Evolutionary conservation across 768 basidiomycete species (phyloP).

Genomic region (Mycena filopes): DNA sequence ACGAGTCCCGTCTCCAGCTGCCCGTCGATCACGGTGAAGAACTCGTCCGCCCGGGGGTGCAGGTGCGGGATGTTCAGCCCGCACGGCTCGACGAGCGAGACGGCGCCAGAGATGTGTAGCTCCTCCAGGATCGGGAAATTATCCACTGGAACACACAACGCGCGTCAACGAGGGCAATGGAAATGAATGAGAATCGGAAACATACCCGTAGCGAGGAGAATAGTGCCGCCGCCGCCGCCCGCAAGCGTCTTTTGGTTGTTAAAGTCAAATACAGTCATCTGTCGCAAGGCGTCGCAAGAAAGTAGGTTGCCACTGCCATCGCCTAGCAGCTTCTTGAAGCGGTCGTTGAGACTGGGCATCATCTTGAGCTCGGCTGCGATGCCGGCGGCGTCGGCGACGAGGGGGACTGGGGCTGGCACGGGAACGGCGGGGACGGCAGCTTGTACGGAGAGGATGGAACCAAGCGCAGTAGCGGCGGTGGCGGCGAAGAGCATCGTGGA

Average conservation of each 20-base stretch:
- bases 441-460: too few species aligned
- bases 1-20: too few species aligned
- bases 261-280: background rate
- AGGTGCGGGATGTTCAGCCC: background rate
- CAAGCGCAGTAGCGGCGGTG: too few species aligned
- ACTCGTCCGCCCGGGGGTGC: background rate
- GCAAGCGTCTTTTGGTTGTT: background rate
- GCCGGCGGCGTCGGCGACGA: background rate
- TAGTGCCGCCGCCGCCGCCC: background rate
- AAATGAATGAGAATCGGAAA: too few species aligned
- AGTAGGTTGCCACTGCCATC: too few species aligned
- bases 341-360: background rate
- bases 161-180: too few species aligned
- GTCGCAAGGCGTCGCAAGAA: too few species aligned
- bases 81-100: background rate
- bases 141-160: too few species aligned
- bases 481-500: too few species aligned
- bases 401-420: background rate
- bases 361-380: background rate
- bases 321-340: background rate
- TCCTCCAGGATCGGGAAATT: slow-evolving; percentile 2
- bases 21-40: background rate
- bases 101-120: too few species aligned
- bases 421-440: too few species aligned
- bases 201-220: background rate